Evolutionary conservation across 2,329 filamentous ascomycete genomes (phyloP).

Genomic region (Nectriaceae sp.): DNA sequence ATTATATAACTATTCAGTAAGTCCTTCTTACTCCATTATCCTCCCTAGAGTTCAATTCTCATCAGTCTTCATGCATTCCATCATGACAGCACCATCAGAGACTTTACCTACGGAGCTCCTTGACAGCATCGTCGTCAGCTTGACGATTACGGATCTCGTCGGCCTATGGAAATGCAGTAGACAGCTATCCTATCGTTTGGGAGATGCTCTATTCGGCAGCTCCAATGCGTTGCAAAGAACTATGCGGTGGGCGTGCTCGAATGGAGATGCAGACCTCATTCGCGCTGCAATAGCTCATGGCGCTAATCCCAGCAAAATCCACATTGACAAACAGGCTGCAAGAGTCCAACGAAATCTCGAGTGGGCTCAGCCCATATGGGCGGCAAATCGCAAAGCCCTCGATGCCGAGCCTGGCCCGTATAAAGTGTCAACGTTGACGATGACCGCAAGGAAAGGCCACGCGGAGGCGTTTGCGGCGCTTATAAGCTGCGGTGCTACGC

Average conservation of each 20-base stretch:
- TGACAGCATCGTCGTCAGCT: background rate
- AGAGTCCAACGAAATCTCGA: background rate
- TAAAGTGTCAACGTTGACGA: background rate
- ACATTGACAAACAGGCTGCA: background rate
- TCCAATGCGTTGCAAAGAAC: background rate
- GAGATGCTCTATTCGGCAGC: background rate
- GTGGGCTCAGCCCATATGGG: background rate
- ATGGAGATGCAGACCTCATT: background rate
- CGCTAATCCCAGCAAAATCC: background rate
- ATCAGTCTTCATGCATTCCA: background rate
- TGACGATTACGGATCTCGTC: background rate
- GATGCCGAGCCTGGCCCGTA: background rate
- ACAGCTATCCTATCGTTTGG: background rate
- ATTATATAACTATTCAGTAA: too few species aligned
- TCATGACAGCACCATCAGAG: background rate
- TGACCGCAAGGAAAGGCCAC: background rate
- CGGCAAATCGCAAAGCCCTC: background rate
- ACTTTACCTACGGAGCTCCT: background rate
- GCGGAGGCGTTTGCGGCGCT: background rate
- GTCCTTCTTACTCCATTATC: background rate
- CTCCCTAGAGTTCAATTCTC: background rate
- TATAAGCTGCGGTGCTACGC: background rate
- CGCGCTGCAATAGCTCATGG: conserved; percentile 1
- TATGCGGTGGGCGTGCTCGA: background rate
- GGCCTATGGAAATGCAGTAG: background rate